Evolutionary conservation across 352 stramenopile species (phyloP).

Genomic region (Elongisporangium prolatum): DNA sequence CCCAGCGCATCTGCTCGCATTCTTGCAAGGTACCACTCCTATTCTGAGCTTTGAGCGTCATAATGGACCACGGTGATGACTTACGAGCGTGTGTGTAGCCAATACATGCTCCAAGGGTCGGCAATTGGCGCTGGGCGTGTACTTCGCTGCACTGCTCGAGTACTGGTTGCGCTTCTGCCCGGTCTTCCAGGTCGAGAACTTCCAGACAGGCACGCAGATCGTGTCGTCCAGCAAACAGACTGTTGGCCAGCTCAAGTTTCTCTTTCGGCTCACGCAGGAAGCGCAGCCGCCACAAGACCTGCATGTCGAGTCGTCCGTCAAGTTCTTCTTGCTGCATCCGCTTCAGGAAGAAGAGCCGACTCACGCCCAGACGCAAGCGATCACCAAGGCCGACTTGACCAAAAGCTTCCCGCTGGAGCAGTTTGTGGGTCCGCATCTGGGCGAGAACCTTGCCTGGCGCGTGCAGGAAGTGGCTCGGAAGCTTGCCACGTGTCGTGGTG

Average conservation of each 20-base stretch:
- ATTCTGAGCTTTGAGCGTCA: neutral
- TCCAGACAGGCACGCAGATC: slow-evolving; percentile 58
- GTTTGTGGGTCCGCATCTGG: slow-evolving; percentile 67
- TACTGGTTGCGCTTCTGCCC: slow-evolving; percentile 63
- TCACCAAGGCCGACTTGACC: neutral
- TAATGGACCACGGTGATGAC: slow-evolving; percentile 3
- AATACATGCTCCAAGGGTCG: slow-evolving; percentile 23
- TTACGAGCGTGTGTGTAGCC: slow-evolving; percentile 15
- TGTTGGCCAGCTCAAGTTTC: slow-evolving; percentile 71
- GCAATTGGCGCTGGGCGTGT: slow-evolving; percentile 55
- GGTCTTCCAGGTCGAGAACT: slow-evolving; percentile 28
- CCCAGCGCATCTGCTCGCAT: slow-evolving; percentile 34
- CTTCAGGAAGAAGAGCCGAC: slow-evolving; percentile 8
- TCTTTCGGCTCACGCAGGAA: slow-evolving; percentile 33
- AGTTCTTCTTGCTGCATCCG: slow-evolving; percentile 70
- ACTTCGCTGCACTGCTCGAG: slow-evolving; percentile 67
- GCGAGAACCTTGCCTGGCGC: slow-evolving; percentile 69
- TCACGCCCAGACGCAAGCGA: neutral
- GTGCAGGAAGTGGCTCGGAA: slow-evolving; percentile 66
- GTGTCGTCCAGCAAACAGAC: slow-evolving; percentile 56
- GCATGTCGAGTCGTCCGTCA: slow-evolving; percentile 77
- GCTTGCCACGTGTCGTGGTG: slow-evolving; percentile 48
- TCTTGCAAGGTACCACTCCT: slow-evolving; percentile 39
- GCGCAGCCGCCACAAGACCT: slow-evolving; percentile 23
- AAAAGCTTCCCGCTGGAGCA: slow-evolving; percentile 38